Evolutionary conservation across 2,329 filamentous ascomycete genomes (phyloP).

Genomic region (Aspergillus japonicus): DNA sequence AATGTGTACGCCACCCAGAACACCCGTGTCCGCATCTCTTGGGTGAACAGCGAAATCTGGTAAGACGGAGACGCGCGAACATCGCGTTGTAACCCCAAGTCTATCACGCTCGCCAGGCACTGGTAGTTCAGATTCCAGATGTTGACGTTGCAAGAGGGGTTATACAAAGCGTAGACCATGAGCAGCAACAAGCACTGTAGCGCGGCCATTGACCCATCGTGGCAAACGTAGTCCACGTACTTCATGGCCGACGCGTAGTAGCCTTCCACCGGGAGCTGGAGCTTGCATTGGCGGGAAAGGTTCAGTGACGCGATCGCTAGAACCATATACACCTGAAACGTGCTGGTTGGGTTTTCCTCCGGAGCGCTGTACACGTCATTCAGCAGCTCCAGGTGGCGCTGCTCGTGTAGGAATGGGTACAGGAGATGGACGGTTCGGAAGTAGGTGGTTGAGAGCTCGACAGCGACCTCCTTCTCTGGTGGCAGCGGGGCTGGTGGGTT

Average conservation of each 20-base stretch:
- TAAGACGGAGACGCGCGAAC: constrained; percentile 40
- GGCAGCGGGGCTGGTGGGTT: constrained; percentile 32
- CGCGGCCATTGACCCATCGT: constrained; percentile 51
- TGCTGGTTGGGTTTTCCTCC: constrained; percentile 29
- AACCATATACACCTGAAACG: constrained; percentile 56
- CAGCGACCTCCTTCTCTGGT: constrained; percentile 36
- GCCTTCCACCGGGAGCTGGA: constrained; percentile 49
- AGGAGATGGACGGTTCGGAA: constrained; percentile 51
- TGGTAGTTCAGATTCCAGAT: constrained; percentile 59
- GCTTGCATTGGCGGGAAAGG: constrained; percentile 44
- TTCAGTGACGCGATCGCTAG: constrained; percentile 51
- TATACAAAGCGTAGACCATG: constrained; percentile 53
- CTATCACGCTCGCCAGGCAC: constrained; percentile 52
- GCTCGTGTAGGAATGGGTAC: constrained; percentile 52
- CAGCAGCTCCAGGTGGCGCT: constrained; percentile 40
- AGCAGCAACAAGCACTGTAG: constrained; percentile 48
- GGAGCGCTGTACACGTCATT: constrained; percentile 36
- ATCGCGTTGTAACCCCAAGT: constrained; percentile 54
- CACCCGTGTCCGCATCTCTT: constrained; percentile 56
- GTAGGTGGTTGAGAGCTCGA: constrained; percentile 47
- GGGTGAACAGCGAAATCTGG: constrained; percentile 48
- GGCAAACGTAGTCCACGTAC: constrained; percentile 47
- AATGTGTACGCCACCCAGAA: constrained; percentile 57
- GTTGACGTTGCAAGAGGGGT: constrained; percentile 50
- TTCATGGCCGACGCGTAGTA: constrained; percentile 52